Evolutionary conservation across 1,284 basidiomycete genomes (phyloP), one percentile per base, ranked within the genome.

Genomic region (Cystobasidium pallidum): DNA sequence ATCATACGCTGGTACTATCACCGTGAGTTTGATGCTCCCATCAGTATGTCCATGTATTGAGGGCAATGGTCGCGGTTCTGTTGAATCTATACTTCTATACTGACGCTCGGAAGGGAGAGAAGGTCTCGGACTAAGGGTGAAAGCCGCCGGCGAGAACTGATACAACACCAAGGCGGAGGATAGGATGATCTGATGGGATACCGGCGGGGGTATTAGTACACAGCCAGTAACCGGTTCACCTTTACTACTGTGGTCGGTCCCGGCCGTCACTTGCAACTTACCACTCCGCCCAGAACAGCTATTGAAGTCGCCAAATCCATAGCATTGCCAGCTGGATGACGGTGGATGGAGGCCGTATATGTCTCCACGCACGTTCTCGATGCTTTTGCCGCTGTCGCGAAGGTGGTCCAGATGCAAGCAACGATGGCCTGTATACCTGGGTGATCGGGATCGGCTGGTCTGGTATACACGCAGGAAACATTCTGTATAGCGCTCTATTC

Each of bases 1-100:
- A 78, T 96, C 96, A 84, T 88, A 97, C 0, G 94, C 93, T 15
- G 94, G 94, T 8, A 96, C 87, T 72, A 96, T 85, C 74, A 96
- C 85, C 24, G 87, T 89, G 34, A 97, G 83, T 49, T 80, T 79
- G 49, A 82, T 76, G 3, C 54, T 47, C 28, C 59, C 52, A 2
- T 59, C 55, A 11, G 11, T 39, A 24, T 63, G 30, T 19, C 62
- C 51, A 3, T 28, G 21, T 21, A 63, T 36, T 1, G 68, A 71
- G 0, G 59, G 68, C 24, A 63, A 51, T n/a, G 45, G 68, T 36
- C 45, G 59, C 24, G 30, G 47, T 24, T 71, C 34, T 8, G 49
- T 15, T 3, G 49, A 63, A 34, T 26, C 15, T 49, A 51, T 55
- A 39, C 41, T 49, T 13, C 57, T 36, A 36, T 71, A 71, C 39